phyloP scores from a whole-genome alignment of 148 eudicot species.

The Camellia lanceoleosa region DNA sequence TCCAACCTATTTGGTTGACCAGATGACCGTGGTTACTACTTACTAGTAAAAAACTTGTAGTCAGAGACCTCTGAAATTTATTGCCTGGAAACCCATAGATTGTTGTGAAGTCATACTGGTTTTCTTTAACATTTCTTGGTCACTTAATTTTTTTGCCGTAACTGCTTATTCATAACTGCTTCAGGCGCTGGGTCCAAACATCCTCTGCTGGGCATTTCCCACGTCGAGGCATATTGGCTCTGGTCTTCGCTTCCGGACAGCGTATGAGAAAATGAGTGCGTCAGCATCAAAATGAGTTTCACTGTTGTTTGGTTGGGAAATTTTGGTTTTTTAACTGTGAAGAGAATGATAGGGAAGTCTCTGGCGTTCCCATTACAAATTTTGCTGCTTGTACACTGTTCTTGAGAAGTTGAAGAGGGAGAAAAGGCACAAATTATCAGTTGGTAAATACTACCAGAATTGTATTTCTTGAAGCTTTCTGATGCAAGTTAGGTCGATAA shows the following conservation, averaged over 20 bases:
- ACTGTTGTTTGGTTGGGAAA: conserved; percentile 8
- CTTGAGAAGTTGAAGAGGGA: neutral
- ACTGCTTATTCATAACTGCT: conserved; percentile 12
- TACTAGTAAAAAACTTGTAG: neutral
- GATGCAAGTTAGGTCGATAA: conserved; percentile 10
- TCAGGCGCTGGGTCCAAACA: conserved; percentile 83
- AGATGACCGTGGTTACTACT: no score
- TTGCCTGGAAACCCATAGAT: neutral
- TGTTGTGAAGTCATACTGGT: neutral
- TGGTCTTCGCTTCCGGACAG: conserved; percentile 69
- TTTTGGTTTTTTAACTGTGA: neutral
- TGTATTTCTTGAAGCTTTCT: neutral
- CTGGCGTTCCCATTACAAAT: conserved; percentile 7
- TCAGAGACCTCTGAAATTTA: neutral
- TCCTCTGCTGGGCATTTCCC: conserved; percentile 73
- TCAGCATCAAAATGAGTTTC: conserved; percentile 23
- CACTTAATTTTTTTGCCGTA: neutral
- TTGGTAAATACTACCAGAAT: neutral
- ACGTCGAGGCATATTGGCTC: conserved; percentile 60
- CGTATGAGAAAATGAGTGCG: conserved; percentile 43
- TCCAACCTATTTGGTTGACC: neutral
- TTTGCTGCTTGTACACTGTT: neutral
- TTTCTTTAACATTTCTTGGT: neutral
- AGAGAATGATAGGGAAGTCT: neutral
- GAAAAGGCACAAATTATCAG: neutral